Base-by-base conservation (phyloP, 2,329 filamentous ascomycete genomes). In the Trichoderma sp. region DNA sequence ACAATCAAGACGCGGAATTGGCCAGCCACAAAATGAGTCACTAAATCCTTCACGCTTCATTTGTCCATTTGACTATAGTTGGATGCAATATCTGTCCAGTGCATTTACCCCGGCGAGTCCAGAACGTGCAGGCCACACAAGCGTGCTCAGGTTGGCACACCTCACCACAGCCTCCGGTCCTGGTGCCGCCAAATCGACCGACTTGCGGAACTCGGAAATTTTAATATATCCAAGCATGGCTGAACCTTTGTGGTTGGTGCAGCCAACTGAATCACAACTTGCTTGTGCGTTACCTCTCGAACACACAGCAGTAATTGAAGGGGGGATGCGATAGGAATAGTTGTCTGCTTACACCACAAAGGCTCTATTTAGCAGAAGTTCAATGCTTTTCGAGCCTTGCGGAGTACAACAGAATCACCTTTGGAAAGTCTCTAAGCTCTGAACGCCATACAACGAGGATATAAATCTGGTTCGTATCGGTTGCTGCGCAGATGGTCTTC, bases 161-260 rank as follows among this genome's bases (percentile, higher is more conserved):
- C 29, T 38, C 18, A 21, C n/a, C 66, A 38, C 50, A 16, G 29
- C 45, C 29, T 64, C 29, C 29, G n/a, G 27, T 33, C 24, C n/a
- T 64, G 27, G 69, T 72, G 59, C 59, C 35, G 69, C 69, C 69
- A 60, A 31, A 45, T 53, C n/a, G 14, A 11, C 27, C 18, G 29
- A 18, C 21, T 73, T 62, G 74, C 68, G 68, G 24, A 14, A 67
- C 53, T 67, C 74, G 74, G 74, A 63, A 64, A 56, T 33, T 66
- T 75, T 62, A 62, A 67, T 74, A 18, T 59, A 31, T 65, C 56
- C 74, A 75, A 71, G 64, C 69, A 75, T 67, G 50, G 53, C 33
- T 24, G 18, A 35, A 33, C 56, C 63, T 27, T 74, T 66, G 68
- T 68, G 74, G 27, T 68, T 38, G 62, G 35, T 60, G 41, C 67